Evolutionary conservation across 352 stramenopile genomes (phyloP).

Genomic region (Blastocystis hominis): DNA sequence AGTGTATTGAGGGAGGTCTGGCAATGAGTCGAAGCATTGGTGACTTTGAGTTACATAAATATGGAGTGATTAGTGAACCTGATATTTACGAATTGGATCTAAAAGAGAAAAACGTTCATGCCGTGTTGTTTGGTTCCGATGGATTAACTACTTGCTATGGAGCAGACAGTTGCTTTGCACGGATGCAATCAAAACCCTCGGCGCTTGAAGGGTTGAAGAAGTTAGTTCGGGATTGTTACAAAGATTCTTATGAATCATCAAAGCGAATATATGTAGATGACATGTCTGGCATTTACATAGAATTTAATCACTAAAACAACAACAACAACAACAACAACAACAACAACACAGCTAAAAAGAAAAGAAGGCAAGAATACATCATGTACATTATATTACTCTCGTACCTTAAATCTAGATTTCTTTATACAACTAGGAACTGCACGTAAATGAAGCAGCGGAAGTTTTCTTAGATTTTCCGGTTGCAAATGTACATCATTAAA

Average conservation of each 20-base stretch:
- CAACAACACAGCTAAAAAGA: not conserved
- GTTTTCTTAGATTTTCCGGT: not conserved
- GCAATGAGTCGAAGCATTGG: constrained; percentile 21
- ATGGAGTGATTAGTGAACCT: constrained; percentile 16
- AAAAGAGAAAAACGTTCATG: not conserved
- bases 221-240: not conserved
- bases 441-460: not conserved
- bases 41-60: not conserved
- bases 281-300: not conserved
- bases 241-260: not conserved
- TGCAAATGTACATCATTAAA: not conserved
- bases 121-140: not conserved
- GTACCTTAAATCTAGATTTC: not conserved
- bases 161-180: not conserved
- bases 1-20: not conserved
- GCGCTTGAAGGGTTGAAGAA: not conserved
- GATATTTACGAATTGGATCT: constrained; percentile 10
- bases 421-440: not conserved
- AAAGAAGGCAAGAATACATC: not conserved
- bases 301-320: not conserved
- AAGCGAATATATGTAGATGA: constrained; percentile 6
- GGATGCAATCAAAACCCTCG: not conserved
- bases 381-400: not conserved
- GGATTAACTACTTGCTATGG: not conserved
- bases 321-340: not conserved